Conservation (phyloP, 805 yeast species). For the Pichia ethanolica region DNA sequence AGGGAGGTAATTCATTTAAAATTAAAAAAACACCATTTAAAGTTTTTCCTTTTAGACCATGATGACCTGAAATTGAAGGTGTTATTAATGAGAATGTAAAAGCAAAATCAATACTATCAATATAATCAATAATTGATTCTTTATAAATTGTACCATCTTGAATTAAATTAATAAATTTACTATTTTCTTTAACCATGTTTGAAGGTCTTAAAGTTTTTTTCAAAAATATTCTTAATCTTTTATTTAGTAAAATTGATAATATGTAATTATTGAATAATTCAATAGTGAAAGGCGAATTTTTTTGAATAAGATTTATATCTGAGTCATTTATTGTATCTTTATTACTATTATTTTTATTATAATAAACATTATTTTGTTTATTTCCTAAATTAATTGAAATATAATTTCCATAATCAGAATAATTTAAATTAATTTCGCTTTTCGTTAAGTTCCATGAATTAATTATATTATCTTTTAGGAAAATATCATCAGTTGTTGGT, state of each 20-base stretch:
- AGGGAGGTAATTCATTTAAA: slow-evolving; percentile 4
- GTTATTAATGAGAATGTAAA: slow-evolving; percentile 5
- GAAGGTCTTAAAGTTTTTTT: slow-evolving; percentile 3
- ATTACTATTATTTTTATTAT: not conserved
- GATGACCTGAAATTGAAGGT: not conserved
- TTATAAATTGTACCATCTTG: slow-evolving; percentile 5
- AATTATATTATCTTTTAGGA: not conserved
- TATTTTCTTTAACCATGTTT: not conserved
- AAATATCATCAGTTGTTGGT: not conserved
- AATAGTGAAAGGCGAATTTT: not conserved
- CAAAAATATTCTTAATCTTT: slow-evolving; percentile 1
- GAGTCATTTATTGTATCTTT: not conserved
- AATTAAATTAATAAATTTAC: not conserved
- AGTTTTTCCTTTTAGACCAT: not conserved
- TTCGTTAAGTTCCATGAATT: not conserved
- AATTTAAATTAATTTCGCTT: not conserved
- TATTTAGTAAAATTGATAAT: slow-evolving; percentile 4
- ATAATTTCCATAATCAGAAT: not conserved
- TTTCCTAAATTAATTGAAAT: not conserved
- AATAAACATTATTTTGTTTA: no score
- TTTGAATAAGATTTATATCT: not conserved
- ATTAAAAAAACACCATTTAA: not conserved
- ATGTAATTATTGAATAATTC: slow-evolving; percentile 4
- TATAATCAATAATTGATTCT: not conserved
- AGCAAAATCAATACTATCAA: slow-evolving; percentile 3